Base-by-base conservation (phyloP, 78 protist genomes). In the Dictyostelium discoideum region DNA sequence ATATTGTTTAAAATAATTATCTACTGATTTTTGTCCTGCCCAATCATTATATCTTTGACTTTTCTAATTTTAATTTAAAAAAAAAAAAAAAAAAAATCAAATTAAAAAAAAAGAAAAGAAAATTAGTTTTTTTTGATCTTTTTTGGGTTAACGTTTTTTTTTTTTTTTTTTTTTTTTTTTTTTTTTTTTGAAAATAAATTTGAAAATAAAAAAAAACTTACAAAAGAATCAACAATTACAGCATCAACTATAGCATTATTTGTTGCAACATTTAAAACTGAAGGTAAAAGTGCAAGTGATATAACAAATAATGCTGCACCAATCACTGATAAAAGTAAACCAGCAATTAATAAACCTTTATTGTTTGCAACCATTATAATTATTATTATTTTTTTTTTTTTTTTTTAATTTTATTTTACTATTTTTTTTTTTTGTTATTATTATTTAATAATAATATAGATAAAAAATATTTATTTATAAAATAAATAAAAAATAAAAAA, bases 1-100 rank as follows among this genome's bases (percentile, higher is more conserved):
- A 69, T 89, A 89, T 81, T 89, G 94, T 57, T 63, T 46, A 78
- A 13, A 89, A 22, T 54, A 60, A 46, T 89, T 89, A 22, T 79
- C 54, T 20, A 57, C 74, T 67, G 94, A 89, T 16, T 46, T 18
- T 42, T 89, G 54, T 63, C 94, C 94, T 20, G 16, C 16, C 94
- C 94, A 89, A 44, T 78, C 42, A 26, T 60, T n/a, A 81, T 81
- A 89, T 40, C 81, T 74, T 74, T 32, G 24, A 32, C 81, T 74
- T 74, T 74, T 74, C 81, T 74, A 37, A 32, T 32, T 13, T 74
- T 10, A 72, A 72, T 72, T 13, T 5, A 8, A 13, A 18, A 44
- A 29, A 11, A 32, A 54, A 54, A 16, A 48, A 11, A 32, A 32
- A 32, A 32, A 32, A 32, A n/a, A n/a, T n/a, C n/a, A n/a, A n/a